Conservation (phyloP, 441 rosid genomes). For the Euphorbia celastroides region DNA sequence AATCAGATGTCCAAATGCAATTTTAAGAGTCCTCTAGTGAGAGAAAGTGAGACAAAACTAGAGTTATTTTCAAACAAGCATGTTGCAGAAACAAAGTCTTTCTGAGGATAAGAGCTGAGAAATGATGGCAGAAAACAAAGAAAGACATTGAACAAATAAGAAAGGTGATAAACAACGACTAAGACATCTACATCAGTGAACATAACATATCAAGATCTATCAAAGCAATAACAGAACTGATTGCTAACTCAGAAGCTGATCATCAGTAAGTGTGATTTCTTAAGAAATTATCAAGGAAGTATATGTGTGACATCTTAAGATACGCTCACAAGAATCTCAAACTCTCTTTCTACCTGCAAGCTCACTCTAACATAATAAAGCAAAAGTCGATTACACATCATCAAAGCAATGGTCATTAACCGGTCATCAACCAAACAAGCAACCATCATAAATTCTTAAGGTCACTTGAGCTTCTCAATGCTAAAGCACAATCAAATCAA, state of each 20-base stretch:
- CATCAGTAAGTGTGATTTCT: too few relatives aligned
- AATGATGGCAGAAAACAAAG: too few relatives aligned
- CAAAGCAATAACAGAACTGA: neutral
- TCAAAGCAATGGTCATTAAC: neutral
- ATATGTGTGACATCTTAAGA: neutral
- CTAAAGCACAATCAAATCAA: too few relatives aligned
- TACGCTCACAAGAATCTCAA: neutral
- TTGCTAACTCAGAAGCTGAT: neutral
- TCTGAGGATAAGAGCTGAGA: too few relatives aligned
- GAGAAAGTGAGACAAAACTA: too few relatives aligned
- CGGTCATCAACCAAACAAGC: neutral
- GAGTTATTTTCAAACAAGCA: neutral
- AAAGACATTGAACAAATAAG: too few relatives aligned
- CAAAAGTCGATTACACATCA: neutral
- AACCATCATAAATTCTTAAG: too few relatives aligned
- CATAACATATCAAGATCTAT: neutral
- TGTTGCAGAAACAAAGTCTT: too few relatives aligned
- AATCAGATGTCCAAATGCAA: too few relatives aligned
- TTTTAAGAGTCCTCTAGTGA: too few relatives aligned
- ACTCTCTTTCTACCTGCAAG: neutral
- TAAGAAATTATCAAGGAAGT: neutral
- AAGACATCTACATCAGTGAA: neutral
- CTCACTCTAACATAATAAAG: neutral
- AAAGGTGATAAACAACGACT: too few relatives aligned
- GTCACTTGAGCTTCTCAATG: too few relatives aligned